These are phyloP conservation scores for Pseudocercospora pini-densiflorae DNA, from an alignment of 2,329 filamentous ascomycete species.

Conservation along the genomic window DNA sequence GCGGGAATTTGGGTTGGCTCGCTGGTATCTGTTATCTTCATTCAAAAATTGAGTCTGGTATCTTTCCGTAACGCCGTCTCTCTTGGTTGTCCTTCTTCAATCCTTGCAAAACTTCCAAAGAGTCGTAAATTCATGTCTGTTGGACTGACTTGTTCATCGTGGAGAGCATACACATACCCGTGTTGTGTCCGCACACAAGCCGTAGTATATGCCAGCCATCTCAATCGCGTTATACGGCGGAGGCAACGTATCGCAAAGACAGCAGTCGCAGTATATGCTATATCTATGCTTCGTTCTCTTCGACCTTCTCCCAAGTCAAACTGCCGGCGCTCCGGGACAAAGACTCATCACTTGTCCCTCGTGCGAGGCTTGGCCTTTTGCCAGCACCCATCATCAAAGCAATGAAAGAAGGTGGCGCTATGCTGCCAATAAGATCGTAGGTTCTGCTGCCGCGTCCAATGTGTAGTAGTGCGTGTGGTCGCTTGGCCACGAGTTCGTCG, in stretches of 20 bases:
- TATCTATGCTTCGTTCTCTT: conserved; percentile 35
- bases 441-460: conserved; percentile 83
- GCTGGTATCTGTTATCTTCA: background rate
- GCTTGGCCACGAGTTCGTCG: conserved; percentile 76
- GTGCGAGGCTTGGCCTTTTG: conserved; percentile 17
- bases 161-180: too few species aligned
- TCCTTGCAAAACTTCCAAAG: background rate
- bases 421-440: conserved; percentile 84
- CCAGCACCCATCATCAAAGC: conserved; percentile 86
- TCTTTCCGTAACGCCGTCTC: background rate
- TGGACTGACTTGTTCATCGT: too few species aligned
- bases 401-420: conserved; percentile 77
- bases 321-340: conserved; percentile 48
- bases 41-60: background rate
- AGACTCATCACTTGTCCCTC: conserved; percentile 40
- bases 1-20: background rate
- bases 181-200: background rate
- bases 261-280: background rate
- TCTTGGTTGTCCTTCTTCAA: background rate
- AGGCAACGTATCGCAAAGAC: background rate
- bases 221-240: background rate
- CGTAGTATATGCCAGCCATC: background rate
- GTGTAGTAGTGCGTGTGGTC: conserved; percentile 66
- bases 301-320: conserved; percentile 54
- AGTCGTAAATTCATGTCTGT: too few species aligned